Conservation (phyloP, 352 stramenopile genomes). For the Halophytophthora polymorphica region DNA sequence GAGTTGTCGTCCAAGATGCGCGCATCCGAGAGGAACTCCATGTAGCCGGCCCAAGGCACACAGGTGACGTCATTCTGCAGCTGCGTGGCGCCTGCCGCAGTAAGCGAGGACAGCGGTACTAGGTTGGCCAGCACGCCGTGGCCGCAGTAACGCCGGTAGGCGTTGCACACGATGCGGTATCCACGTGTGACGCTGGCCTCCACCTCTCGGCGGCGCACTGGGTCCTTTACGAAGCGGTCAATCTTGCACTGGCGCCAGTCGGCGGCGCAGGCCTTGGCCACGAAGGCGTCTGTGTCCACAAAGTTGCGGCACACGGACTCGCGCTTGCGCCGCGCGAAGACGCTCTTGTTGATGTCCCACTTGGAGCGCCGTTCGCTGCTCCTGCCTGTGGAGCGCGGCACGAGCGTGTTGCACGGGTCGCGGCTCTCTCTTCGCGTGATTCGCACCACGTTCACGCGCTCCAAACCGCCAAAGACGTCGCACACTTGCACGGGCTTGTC, state of each 20-base stretch:
- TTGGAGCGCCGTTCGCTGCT: constrained; percentile 32
- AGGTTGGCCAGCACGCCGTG: constrained; percentile 57
- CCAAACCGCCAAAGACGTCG: constrained; percentile 28
- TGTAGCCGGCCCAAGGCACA: constrained; percentile 68
- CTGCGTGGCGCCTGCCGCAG: constrained; percentile 39
- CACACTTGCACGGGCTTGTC: background rate
- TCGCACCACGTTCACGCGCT: constrained; percentile 55
- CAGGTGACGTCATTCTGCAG: constrained; percentile 68
- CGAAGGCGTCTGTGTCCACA: constrained; percentile 64
- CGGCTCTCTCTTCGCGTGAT: constrained; percentile 46
- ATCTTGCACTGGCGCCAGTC: constrained; percentile 78
- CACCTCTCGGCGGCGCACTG: constrained; percentile 49
- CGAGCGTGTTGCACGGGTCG: constrained; percentile 70
- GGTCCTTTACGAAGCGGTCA: constrained; percentile 72
- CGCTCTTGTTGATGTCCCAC: constrained; percentile 83
- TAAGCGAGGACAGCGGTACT: constrained; percentile 35
- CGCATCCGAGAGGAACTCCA: constrained; percentile 63
- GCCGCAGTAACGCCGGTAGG: constrained; percentile 66
- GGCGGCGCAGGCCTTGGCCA: constrained; percentile 58
- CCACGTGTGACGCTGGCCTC: constrained; percentile 47
- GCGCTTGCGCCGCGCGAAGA: constrained; percentile 58
- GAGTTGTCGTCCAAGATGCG: constrained; percentile 64
- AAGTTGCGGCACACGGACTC: constrained; percentile 60
- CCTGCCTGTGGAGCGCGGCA: constrained; percentile 50
- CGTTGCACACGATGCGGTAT: constrained; percentile 53